A percentile compares a stretch with the other conserved stretches of the same genome.
These are phyloP conservation scores for Alternaria brassicae DNA, from an alignment of 2,329 filamentous ascomycete genomes.

Conservation along the genomic window DNA sequence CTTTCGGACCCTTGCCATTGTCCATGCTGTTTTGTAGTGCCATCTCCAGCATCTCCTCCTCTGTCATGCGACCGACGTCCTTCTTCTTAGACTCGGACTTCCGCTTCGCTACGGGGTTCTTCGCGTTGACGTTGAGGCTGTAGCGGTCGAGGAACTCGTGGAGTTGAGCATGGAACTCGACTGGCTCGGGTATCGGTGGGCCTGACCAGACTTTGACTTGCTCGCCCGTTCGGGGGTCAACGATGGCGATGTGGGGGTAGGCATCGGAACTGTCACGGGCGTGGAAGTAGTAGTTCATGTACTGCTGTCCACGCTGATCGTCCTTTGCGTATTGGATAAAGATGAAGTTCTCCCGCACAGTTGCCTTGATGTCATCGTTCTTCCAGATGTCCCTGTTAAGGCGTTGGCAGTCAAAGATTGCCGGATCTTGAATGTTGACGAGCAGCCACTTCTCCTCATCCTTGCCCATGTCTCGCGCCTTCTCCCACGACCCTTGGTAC, in stretches of 20 bases:
- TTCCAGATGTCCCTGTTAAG: constrained; percentile 98
- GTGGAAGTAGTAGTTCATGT: constrained; percentile 89
- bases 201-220: constrained; percentile 97
- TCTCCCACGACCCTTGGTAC: constrained; percentile 78
- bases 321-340: constrained; percentile 95
- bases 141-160: constrained; percentile 98
- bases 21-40: constrained; percentile 88
- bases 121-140: constrained; percentile 83
- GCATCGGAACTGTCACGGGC: constrained; percentile 81
- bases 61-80: constrained; percentile 87
- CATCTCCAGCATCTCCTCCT: constrained; percentile 96
- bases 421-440: constrained; percentile 92
- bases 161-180: constrained; percentile 88
- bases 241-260: constrained; percentile 94
- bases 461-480: constrained; percentile 84
- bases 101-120: constrained; percentile 87
- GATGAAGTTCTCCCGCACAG: constrained; percentile 89
- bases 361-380: constrained; percentile 76
- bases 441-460: constrained; percentile 92
- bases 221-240: constrained; percentile 94
- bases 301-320: constrained; percentile 77
- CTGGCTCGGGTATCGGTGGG: constrained; percentile 73
- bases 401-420: constrained; percentile 92
- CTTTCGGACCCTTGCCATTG: constrained; percentile 60
- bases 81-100: constrained; percentile 74